These are phyloP conservation scores for Pestalotiopsis sp. DNA, from an alignment of 2,329 filamentous ascomycete species.

Conservation along the genomic window DNA sequence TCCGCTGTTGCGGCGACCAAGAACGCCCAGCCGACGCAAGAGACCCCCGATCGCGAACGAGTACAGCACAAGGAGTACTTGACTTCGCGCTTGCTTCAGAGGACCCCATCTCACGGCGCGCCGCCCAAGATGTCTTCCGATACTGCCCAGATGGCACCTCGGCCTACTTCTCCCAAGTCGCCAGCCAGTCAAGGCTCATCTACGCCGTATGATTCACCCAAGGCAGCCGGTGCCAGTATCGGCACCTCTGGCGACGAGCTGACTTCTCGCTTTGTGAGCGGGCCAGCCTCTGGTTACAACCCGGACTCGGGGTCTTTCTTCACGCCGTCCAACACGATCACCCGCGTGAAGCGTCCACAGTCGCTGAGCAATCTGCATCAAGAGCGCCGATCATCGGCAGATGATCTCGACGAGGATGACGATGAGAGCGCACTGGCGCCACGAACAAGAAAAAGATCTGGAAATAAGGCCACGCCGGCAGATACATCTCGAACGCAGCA, in stretches of 20 bases:
- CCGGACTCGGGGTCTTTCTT: constrained; percentile 56
- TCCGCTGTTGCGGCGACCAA: constrained; percentile 26
- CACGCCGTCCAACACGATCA: constrained; percentile 34
- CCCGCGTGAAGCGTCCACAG: constrained; percentile 40
- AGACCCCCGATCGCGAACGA: constrained; percentile 42
- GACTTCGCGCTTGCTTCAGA: constrained; percentile 68
- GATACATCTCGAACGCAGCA: constrained; percentile 72
- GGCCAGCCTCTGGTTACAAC: constrained; percentile 49
- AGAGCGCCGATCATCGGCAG: constrained; percentile 30
- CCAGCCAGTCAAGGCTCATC: constrained; percentile 40
- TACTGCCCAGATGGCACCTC: constrained; percentile 49
- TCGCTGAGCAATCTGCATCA: constrained; percentile 42
- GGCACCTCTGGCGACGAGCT: constrained; percentile 40
- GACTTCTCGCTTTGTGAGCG: constrained; percentile 63
- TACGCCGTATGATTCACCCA: constrained; percentile 39
- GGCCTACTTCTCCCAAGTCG: constrained; percentile 36
- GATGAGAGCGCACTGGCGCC: constrained; percentile 50
- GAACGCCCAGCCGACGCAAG: constrained; percentile 17
- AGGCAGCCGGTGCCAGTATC: constrained; percentile 15
- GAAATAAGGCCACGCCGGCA: constrained; percentile 42
- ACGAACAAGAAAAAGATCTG: constrained; percentile 42
- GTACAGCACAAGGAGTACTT: constrained; percentile 65
- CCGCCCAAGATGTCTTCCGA: constrained; percentile 68
- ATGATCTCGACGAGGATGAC: constrained; percentile 39
- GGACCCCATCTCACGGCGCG: constrained; percentile 62